Evolutionary conservation across 495 filamentous ascomycete species (phyloP).

Genomic region (Annulohypoxylon maeteangense): DNA sequence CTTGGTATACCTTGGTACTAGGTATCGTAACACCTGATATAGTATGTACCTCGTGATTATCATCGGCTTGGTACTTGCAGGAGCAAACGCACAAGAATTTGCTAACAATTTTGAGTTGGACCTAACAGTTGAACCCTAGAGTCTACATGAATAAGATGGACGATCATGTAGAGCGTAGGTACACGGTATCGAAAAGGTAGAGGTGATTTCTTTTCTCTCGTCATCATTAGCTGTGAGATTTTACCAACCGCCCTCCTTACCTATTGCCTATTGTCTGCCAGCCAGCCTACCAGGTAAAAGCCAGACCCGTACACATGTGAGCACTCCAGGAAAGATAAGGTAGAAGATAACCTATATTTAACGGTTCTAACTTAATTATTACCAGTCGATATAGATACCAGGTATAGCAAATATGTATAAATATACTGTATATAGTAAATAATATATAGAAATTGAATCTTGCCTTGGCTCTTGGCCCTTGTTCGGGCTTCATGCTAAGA

Average conservation of each 20-base stretch:
- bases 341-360: slow-evolving; percentile 7
- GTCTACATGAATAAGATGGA: slow-evolving; percentile 23
- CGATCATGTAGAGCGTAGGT: not conserved
- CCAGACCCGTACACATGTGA: not conserved
- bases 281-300: slow-evolving; percentile 2
- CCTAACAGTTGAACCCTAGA: slow-evolving; percentile 4
- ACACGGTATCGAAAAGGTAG: slow-evolving; percentile 4
- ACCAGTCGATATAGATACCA: no score
- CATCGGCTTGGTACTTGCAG: slow-evolving; percentile 9
- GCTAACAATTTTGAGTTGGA: slow-evolving; percentile 9
- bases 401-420: not conserved
- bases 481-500: slow-evolving; percentile 2
- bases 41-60: slow-evolving; percentile 18
- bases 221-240: slow-evolving; percentile 40
- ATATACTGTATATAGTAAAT: not conserved
- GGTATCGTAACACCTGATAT: not conserved
- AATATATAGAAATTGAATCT: not conserved
- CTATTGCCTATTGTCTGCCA: slow-evolving; percentile 1
- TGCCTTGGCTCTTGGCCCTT: slow-evolving; percentile 8
- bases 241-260: slow-evolving; percentile 11
- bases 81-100: slow-evolving; percentile 1
- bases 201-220: slow-evolving; percentile 25
- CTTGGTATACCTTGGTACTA: not conserved
- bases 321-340: slow-evolving; percentile 2
- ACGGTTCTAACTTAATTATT: slow-evolving; percentile 3